Evolutionary conservation across 495 filamentous ascomycete species (phyloP), one percentile per base, ranked within the genome.

Genomic region (Hypomontagnella submonticulosa): DNA sequence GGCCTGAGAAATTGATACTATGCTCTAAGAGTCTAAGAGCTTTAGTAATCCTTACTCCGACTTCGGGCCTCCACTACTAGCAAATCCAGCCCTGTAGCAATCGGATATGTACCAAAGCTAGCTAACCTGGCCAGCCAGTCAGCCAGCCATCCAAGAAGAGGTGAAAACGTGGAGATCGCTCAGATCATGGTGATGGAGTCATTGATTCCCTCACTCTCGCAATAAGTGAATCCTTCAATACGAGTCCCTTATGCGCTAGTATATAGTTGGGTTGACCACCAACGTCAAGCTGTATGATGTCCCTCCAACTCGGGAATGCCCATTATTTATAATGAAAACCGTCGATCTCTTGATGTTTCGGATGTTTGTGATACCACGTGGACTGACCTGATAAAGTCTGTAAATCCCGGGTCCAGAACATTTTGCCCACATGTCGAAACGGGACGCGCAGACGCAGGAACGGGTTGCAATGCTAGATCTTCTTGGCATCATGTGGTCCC

Each of bases 321-420:
- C 30, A 51, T 43, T 27, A 36, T 49, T 12, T 20, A 48, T 19
- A 13, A 49, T 34, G 49, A 54, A 46, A 12, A 54, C 32, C 32
- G 52, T 20, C 27, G 5, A 57, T 61, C 51, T 56, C 44, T 61
- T 23, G 18, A 57, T 61, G 10, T 56, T 58, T 49, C 58, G 48
- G 42, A 62, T 58, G 64, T 67, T 67, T 13, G 47, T 50, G 58
- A 53, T 57, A 63, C 53, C 58, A 67, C 54, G 58, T 67, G 53
- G 59, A 63, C 42, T 59, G 58, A 67, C 54, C 41, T 49, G 37
- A 57, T 57, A 56, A 51, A 56, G 9, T 20, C 49, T 37, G 56
- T 44, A 44, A 60, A 60, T 38, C 44, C 49, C 19, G 23, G 47
- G 44, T 53, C 47, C 34, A 61, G 57, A 67, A 46, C 46, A 30